Base-by-base conservation (phyloP, 306 rosid genomes). In the Dicorynia guianensis region DNA sequence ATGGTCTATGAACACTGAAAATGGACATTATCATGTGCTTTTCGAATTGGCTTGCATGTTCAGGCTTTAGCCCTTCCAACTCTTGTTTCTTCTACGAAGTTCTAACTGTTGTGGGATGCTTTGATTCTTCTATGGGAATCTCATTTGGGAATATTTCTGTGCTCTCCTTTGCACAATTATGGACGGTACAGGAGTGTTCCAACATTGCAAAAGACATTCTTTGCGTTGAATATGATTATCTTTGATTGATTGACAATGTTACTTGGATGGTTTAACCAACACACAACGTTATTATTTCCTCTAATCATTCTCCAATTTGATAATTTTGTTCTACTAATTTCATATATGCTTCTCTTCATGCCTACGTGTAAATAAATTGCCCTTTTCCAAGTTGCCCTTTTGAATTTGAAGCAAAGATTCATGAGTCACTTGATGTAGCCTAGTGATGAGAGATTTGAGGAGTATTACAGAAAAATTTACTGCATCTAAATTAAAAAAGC, bases 161-260 rank as follows among this genome's bases (percentile, higher is more conserved):
- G 11, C 42, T 15, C 35, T 10, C 34, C 15, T 34, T 34, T 25
- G 30, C 30, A 25, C 25, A 48, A 46, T 47, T 57, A 56, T 46
- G 55, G 57, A 66, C 25, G 43, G 19, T 25, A 56, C 76, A 40
- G 66, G 66, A 55, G 76, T 56, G 54, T 56, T 71, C 42, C 76
- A 46, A 42, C 76, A 42, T 42, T 30, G 42, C 43, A 15, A 42
- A 55, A 14, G 20, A 42, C 30, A 40, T 25, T 42, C 58, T 42
- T 44, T 50, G 15, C 5, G 5, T 11, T 17, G 33, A 34, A 66
- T 3, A 66, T 11, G 11, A 4, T 8, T 64, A 12, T 25, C 13
- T 36, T 67, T 67, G 59, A 68, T 2, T 25, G 30, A 46, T 69
- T 52, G 62, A 53, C 54, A 69, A 50, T 49, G 34, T 3, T 48